These are phyloP conservation scores for Mallotus repandus DNA, from an alignment of 441 rosid species.

Conservation along the genomic window DNA sequence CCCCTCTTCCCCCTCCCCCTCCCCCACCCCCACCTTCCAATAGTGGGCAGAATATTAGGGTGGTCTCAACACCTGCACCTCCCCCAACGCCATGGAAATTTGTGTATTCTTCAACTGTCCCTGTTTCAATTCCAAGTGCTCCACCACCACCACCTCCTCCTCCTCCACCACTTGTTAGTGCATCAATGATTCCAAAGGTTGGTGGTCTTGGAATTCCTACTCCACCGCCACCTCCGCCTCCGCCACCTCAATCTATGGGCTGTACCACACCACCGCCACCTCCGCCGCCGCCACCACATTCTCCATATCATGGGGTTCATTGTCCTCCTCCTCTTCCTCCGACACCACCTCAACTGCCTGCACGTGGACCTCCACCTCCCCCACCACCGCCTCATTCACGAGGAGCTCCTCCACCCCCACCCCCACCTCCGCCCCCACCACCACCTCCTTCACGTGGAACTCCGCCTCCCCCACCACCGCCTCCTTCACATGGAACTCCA, in stretches of 20 bases:
- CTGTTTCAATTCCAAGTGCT: slow-evolving; percentile 22
- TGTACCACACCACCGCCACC: slow-evolving; percentile 31
- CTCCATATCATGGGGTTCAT: background rate
- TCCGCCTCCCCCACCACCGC: background rate
- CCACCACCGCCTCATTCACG: slow-evolving; percentile 20
- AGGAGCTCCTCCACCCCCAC: slow-evolving; percentile 25
- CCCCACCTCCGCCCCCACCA: slow-evolving; percentile 23
- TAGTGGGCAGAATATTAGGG: slow-evolving; percentile 30
- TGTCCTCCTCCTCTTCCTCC: background rate
- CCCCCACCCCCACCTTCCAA: slow-evolving; percentile 20
- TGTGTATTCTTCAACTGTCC: slow-evolving; percentile 31
- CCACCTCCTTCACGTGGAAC: slow-evolving; percentile 2
- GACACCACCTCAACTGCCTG: background rate
- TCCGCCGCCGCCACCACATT: slow-evolving; percentile 20
- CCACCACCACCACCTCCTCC: slow-evolving; percentile 16
- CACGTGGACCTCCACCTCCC: slow-evolving; percentile 22
- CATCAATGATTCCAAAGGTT: slow-evolving; percentile 18
- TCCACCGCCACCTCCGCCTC: slow-evolving; percentile 28
- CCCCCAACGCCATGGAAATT: slow-evolving; percentile 47
- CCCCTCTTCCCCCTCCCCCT: slow-evolving; percentile 20
- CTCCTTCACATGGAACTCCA: background rate
- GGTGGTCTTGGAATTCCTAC: slow-evolving; percentile 19
- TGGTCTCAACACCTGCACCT: slow-evolving; percentile 34
- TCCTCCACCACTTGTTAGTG: slow-evolving; percentile 1
- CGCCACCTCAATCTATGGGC: slow-evolving; percentile 20